These are phyloP conservation scores for Kluyveromyces sp. DNA, from an alignment of 1,139 yeast genomes.

Conservation along the genomic window DNA sequence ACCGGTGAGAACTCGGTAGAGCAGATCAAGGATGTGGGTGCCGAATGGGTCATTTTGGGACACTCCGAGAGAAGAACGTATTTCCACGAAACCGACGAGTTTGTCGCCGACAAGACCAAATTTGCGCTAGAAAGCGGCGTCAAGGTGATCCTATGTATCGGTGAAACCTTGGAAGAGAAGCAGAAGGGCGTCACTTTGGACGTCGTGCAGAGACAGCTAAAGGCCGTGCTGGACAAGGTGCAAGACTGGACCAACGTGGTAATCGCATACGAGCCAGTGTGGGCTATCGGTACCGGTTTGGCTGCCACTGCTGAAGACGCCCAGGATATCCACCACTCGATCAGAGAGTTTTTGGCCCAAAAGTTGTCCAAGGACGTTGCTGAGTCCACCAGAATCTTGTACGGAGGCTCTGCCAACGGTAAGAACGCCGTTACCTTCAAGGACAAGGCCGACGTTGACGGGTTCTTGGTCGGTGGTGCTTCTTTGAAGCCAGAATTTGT, in stretches of 20 bases:
- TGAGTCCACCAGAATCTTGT: conserved; percentile 75
- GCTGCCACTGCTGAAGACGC: conserved; percentile 99
- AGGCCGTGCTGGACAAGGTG: conserved; percentile 77
- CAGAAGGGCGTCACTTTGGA: conserved; percentile 78
- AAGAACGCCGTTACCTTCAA: conserved; percentile 85
- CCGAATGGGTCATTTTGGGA: conserved; percentile 92
- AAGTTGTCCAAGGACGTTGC: conserved; percentile 78
- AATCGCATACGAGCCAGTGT: conserved; percentile 98
- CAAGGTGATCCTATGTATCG: conserved; percentile 90
- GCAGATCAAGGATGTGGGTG: conserved; percentile 87
- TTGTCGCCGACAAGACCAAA: conserved; percentile 90
- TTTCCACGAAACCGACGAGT: conserved; percentile 83
- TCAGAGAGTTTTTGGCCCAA: conserved; percentile 74
- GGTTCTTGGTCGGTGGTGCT: conserved; percentile 99
- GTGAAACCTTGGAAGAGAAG: conserved; percentile 95
- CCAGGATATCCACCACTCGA: conserved; percentile 84
- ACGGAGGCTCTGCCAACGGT: conserved; percentile 99
- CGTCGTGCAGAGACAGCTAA: conserved; percentile 84
- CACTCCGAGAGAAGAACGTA: conserved; percentile 98
- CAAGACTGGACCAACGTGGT: conserved; percentile 90
- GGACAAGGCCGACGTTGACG: conserved; percentile 91
- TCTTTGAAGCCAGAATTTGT: conserved; percentile 96
- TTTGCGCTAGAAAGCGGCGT: conserved; percentile 86
- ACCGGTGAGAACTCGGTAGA: conserved; percentile 94
- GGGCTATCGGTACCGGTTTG: conserved; percentile 99